Evolutionary conservation across 2,329 filamentous ascomycete genomes (phyloP).

Genomic region (Aaosphaeria arxii): DNA sequence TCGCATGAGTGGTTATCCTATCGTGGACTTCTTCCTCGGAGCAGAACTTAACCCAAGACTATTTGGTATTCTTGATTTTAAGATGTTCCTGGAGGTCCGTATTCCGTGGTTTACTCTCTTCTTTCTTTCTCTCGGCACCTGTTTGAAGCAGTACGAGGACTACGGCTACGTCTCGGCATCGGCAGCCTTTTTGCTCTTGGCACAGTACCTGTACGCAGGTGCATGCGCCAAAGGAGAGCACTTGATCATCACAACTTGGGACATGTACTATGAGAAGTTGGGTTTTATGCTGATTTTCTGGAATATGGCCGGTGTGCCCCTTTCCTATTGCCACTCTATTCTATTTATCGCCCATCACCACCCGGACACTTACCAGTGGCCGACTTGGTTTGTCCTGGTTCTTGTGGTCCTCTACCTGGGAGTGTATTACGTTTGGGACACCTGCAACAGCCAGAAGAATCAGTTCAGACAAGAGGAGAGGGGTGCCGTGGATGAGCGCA

Average conservation of each 20-base stretch:
- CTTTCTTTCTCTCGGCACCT: conserved; percentile 71
- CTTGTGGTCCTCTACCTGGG: conserved; percentile 73
- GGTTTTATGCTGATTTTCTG: conserved; percentile 98
- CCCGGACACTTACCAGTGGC: conserved; percentile 74
- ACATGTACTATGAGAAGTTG: conserved; percentile 97
- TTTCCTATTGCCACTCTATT: conserved; percentile 92
- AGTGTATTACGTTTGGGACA: conserved; percentile 91
- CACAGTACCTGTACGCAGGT: conserved; percentile 88
- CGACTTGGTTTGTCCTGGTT: conserved; percentile 61
- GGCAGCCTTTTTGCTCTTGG: conserved; percentile 79
- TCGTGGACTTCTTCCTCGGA: conserved; percentile 92
- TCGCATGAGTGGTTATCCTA: conserved; percentile 79
- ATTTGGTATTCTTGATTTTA: conserved; percentile 82
- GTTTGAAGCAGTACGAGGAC: conserved; percentile 76
- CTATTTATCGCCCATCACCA: conserved; percentile 84
- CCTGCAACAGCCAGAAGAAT: conserved; percentile 91
- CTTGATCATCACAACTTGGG: conserved; percentile 85
- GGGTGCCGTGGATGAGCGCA: conserved; percentile 65
- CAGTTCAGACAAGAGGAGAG: conserved; percentile 79
- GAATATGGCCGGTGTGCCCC: conserved; percentile 87
- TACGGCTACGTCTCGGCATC: conserved; percentile 88
- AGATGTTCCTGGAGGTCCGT: conserved; percentile 94
- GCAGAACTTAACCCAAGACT: conserved; percentile 83
- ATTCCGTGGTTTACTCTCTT: conserved; percentile 91
- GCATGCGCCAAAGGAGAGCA: conserved; percentile 91